Evolutionary conservation across 140 eudicot species (phyloP).

Genomic region (Ambrosia hybrid): DNA sequence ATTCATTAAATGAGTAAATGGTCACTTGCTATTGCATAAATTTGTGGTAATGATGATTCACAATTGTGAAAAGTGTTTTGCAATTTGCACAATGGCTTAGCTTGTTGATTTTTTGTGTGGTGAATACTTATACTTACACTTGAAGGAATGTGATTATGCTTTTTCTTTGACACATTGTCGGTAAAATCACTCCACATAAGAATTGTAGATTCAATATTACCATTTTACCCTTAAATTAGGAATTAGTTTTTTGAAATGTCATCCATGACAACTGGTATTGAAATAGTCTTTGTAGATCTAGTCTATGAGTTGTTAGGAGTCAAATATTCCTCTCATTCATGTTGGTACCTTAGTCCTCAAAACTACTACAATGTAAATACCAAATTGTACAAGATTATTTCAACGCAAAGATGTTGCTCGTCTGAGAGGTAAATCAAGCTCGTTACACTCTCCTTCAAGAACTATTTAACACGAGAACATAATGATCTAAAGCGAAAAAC

Average conservation of each 20-base stretch:
- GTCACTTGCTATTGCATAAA: conserved; percentile 3
- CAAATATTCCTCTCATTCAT: conserved; percentile 12
- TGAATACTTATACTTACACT: conserved; percentile 10
- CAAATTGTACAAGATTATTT: conserved; percentile 1
- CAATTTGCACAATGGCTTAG: conserved; percentile 17
- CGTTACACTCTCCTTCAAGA: background rate
- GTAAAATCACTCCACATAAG: conserved; percentile 11
- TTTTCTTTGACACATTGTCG: background rate
- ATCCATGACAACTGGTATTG: conserved; percentile 10
- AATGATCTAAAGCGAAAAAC: background rate
- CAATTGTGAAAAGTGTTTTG: conserved; percentile 14
- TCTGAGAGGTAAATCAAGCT: background rate
- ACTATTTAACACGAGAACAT: background rate
- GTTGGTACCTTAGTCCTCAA: conserved; percentile 12
- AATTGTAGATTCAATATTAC: conserved; percentile 8
- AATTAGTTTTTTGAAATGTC: background rate
- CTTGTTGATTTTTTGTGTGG: conserved; percentile 11
- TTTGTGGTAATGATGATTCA: background rate
- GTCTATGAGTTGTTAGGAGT: conserved; percentile 31
- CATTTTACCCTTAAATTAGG: background rate
- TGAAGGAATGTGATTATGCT: conserved; percentile 18
- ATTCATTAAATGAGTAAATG: background rate
- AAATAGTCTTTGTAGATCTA: conserved; percentile 14
- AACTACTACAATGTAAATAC: background rate
- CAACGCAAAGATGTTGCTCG: background rate